phyloP scores from a whole-genome alignment of 768 basidiomycete genomes.

The Leccinellum rugosiceps region DNA sequence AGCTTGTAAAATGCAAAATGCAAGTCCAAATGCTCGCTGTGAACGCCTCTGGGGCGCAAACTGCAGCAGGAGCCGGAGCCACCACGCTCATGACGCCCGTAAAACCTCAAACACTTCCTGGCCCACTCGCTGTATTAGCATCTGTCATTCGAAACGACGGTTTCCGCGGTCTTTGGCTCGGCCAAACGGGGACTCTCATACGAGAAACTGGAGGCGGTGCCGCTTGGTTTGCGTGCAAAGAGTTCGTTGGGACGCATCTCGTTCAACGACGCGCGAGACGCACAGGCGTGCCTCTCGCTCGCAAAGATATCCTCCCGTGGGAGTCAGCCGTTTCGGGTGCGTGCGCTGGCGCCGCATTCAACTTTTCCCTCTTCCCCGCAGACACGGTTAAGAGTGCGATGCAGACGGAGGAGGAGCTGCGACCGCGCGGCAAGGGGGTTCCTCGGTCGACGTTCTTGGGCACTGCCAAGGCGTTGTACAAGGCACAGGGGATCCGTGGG shows the following conservation, averaged over 20 bases:
- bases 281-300: slow-evolving; percentile 26
- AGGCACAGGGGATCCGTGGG: slow-evolving; percentile 72
- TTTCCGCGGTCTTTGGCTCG: slow-evolving; percentile 89
- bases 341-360: slow-evolving; percentile 80
- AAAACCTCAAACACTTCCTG: slow-evolving; percentile 47
- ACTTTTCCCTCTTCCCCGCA: slow-evolving; percentile 89
- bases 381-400: slow-evolving; percentile 94
- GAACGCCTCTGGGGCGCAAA: slow-evolving; percentile 12
- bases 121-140: slow-evolving; percentile 66
- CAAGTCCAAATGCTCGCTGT: slow-evolving; percentile 84
- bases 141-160: slow-evolving; percentile 66
- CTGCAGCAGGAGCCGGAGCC: slow-evolving; percentile 14
- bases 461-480: slow-evolving; percentile 70
- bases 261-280: slow-evolving; percentile 43
- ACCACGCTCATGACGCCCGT: slow-evolving; percentile 8
- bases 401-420: slow-evolving; percentile 89
- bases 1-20: slow-evolving; percentile 97
- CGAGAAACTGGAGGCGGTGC: slow-evolving; percentile 90
- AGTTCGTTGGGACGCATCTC: slow-evolving; percentile 64
- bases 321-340: slow-evolving; percentile 88
- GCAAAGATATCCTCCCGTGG: slow-evolving; percentile 60
- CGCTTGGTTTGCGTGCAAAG: slow-evolving; percentile 91
- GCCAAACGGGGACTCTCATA: slow-evolving; percentile 89
- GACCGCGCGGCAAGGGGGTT: slow-evolving; percentile 42
- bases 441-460: slow-evolving; percentile 45